These are phyloP conservation scores for Mallotus japonicus DNA, from an alignment of 441 rosid genomes.

Conservation along the genomic window DNA sequence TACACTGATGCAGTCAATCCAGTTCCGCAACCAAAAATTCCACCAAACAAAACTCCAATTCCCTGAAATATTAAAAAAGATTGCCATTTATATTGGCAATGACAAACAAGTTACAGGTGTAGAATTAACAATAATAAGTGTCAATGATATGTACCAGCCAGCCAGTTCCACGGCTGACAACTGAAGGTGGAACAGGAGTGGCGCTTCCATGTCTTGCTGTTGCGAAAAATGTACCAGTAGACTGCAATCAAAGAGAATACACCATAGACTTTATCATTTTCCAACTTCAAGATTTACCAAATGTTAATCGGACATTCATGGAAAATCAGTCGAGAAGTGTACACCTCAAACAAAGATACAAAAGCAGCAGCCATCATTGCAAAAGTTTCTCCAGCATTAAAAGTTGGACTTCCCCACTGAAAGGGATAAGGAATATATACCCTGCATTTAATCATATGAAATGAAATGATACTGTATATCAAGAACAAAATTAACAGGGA, in stretches of 20 bases:
- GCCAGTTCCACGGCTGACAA: constrained; percentile 71
- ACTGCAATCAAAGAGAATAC: constrained; percentile 33
- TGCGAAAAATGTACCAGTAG: constrained; percentile 65
- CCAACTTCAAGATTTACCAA: not conserved
- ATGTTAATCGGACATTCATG: not conserved
- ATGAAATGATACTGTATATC: not conserved
- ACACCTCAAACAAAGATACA: constrained; percentile 77
- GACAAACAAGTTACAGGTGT: constrained; percentile 5
- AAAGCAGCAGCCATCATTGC: constrained; percentile 72
- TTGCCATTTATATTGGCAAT: too few species aligned
- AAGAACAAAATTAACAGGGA: too few species aligned
- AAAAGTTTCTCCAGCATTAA: constrained; percentile 56
- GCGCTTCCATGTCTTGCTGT: constrained; percentile 77
- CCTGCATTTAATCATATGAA: constrained; percentile 38
- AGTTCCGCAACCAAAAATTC: constrained; percentile 51
- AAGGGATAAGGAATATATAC: constrained; percentile 71
- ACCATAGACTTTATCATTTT: not conserved
- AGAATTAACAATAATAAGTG: not conserved
- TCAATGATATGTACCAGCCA: constrained; percentile 55
- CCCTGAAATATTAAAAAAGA: constrained; percentile 42
- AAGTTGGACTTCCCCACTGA: constrained; percentile 80
- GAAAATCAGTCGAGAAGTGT: not conserved
- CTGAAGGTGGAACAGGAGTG: constrained; percentile 79
- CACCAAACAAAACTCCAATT: constrained; percentile 57
- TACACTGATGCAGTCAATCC: constrained; percentile 62